These are phyloP conservation scores for Xylariaceae sp. DNA, from an alignment of 2,329 filamentous ascomycete genomes.

Conservation along the genomic window DNA sequence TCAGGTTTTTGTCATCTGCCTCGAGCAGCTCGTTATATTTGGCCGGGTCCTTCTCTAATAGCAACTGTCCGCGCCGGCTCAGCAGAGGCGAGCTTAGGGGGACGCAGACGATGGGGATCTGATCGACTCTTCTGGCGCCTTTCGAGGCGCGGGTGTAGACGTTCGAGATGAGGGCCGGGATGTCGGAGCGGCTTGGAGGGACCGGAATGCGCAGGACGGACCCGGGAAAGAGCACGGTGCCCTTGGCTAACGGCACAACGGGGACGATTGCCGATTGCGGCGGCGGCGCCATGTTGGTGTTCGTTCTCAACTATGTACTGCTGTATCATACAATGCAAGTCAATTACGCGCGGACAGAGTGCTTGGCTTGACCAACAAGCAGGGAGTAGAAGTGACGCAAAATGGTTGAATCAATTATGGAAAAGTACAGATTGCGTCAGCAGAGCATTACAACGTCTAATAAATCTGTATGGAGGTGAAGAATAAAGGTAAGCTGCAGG, in stretches of 20 bases:
- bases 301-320: conserved; percentile 1
- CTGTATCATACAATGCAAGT: neutral
- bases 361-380: neutral
- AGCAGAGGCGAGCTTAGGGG: conserved; percentile 74
- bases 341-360: neutral
- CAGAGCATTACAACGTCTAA: conserved; percentile 7
- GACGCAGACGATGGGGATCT: conserved; percentile 79
- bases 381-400: neutral
- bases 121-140: conserved; percentile 58
- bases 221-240: conserved; percentile 78
- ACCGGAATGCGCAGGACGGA: conserved; percentile 81
- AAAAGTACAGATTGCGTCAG: neutral
- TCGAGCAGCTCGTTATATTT: conserved; percentile 43
- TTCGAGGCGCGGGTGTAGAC: conserved; percentile 73
- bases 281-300: conserved; percentile 27
- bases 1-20: conserved; percentile 54
- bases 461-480: neutral
- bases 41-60: conserved; percentile 61
- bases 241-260: conserved; percentile 75
- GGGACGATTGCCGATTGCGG: conserved; percentile 52
- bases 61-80: conserved; percentile 66
- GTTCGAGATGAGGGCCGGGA: conserved; percentile 79
- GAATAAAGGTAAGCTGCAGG: neutral
- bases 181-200: conserved; percentile 72
- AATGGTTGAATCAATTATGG: neutral